A percentile compares a stretch with the other conserved stretches of the same genome.
phyloP scores from a whole-genome alignment of 305 asterid genomes.

The Rubia peregrina region DNA sequence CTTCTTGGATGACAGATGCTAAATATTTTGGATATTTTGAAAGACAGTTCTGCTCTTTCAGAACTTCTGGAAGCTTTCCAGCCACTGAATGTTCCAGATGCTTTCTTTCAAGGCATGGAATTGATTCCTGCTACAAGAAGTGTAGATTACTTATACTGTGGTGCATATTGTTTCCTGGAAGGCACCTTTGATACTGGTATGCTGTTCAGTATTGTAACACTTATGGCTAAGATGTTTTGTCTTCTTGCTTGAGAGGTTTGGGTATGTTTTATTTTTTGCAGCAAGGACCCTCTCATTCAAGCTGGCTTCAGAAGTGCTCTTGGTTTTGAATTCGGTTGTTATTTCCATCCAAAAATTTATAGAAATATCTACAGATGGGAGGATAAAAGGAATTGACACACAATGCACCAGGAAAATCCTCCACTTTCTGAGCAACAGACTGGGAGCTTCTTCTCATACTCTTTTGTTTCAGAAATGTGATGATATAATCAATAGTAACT shows the following conservation, averaged over 20 bases:
- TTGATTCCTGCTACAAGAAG: slow-evolving; percentile 53
- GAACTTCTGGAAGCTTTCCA: slow-evolving; percentile 70
- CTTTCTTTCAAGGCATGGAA: slow-evolving; percentile 51
- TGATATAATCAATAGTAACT: slow-evolving; percentile 38
- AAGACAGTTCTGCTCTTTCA: slow-evolving; percentile 41
- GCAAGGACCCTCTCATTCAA: slow-evolving; percentile 58
- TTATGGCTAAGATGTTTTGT: slow-evolving; percentile 5
- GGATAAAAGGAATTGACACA: slow-evolving; percentile 31
- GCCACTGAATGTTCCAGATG: slow-evolving; percentile 40
- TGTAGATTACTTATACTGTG: slow-evolving; percentile 55
- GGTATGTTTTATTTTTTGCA: slow-evolving; percentile 31
- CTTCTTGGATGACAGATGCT: slow-evolving; percentile 46
- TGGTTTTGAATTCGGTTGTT: slow-evolving; percentile 49
- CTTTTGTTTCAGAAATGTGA: slow-evolving; percentile 64
- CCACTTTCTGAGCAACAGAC: slow-evolving; percentile 50
- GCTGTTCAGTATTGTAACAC: slow-evolving; percentile 16
- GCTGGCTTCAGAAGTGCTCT: slow-evolving; percentile 70
- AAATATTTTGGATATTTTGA: slow-evolving; percentile 49
- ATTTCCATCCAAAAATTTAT: slow-evolving; percentile 49
- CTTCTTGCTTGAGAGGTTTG: slow-evolving; percentile 2
- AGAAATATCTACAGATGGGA: slow-evolving; percentile 30
- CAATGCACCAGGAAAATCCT: slow-evolving; percentile 42
- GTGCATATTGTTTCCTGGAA: slow-evolving; percentile 58
- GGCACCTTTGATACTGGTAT: slow-evolving; percentile 56
- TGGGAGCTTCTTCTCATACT: slow-evolving; percentile 53